Evolutionary conservation across 2,329 filamentous ascomycete species (phyloP).

Genomic region (Neurospora sp.): DNA sequence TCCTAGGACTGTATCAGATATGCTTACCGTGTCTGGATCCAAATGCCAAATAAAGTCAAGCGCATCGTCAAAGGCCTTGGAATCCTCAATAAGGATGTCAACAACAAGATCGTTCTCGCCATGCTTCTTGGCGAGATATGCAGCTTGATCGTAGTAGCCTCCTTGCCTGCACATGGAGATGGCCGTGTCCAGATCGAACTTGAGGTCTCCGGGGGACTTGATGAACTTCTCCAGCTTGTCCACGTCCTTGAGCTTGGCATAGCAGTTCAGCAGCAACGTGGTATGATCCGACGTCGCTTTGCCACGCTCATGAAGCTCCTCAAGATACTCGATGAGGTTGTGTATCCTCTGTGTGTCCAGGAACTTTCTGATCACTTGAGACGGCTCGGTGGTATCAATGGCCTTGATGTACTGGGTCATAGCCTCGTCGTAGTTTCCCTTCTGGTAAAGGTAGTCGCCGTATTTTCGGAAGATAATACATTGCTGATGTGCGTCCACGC

Average conservation of each 20-base stretch:
- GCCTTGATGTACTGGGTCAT: conserved; percentile 98
- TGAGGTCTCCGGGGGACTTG: conserved; percentile 85
- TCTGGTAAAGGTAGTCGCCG: conserved; percentile 88
- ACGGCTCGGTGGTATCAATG: conserved; percentile 92
- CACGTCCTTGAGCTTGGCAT: conserved; percentile 95
- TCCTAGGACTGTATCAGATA: neutral
- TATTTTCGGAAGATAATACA: conserved; percentile 90
- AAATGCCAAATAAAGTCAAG: conserved; percentile 85
- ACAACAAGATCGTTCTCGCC: conserved; percentile 89
- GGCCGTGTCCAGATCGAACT: conserved; percentile 93
- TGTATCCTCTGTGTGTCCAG: conserved; percentile 95
- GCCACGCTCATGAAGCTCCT: conserved; percentile 89
- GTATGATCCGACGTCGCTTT: conserved; percentile 93
- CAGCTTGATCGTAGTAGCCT: conserved; percentile 93
- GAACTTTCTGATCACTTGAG: conserved; percentile 93
- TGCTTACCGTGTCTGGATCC: conserved; percentile 63
- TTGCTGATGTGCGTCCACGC: conserved; percentile 69
- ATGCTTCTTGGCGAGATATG: conserved; percentile 88
- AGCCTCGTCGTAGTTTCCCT: conserved; percentile 92
- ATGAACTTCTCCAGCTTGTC: conserved; percentile 95
- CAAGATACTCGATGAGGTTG: conserved; percentile 92
- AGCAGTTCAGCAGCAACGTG: conserved; percentile 88
- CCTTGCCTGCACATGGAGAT: conserved; percentile 97
- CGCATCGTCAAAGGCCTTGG: conserved; percentile 80
- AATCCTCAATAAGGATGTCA: conserved; percentile 91